Percentiles rank a stretch among this genome's conserved stretches.
These are phyloP conservation scores for Aethionema arabicum DNA, from an alignment of 345 rosid species.

Conservation along the genomic window DNA sequence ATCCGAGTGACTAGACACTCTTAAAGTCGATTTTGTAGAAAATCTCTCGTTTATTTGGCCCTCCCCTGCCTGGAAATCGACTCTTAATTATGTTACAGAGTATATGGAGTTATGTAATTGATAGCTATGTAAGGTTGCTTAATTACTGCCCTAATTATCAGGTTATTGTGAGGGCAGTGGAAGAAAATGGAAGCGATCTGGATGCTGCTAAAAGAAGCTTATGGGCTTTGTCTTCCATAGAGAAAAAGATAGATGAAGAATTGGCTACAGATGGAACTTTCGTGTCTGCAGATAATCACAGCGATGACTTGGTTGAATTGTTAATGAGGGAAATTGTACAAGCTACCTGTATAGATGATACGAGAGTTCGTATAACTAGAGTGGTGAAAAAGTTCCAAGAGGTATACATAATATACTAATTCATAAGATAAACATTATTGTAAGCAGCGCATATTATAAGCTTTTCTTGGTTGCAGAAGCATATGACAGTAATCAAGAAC, in stretches of 20 bases:
- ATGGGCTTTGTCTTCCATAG: constrained; percentile 53
- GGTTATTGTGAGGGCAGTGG: constrained; percentile 71
- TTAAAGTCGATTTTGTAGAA: not conserved
- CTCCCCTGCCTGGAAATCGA: constrained; percentile 4
- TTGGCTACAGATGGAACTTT: constrained; percentile 36
- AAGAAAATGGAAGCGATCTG: constrained; percentile 68
- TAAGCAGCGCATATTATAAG: not conserved
- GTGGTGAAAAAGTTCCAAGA: constrained; percentile 49
- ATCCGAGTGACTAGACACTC: not conserved
- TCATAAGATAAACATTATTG: too few relatives aligned
- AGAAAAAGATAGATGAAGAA: constrained; percentile 56
- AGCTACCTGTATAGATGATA: too few relatives aligned
- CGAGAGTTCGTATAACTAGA: not conserved
- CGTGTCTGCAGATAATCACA: too few relatives aligned
- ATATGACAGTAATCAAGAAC: constrained; percentile 54
- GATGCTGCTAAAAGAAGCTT: constrained; percentile 67
- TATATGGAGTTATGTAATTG: not conserved
- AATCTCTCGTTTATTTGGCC: not conserved
- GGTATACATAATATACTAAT: constrained; percentile 36
- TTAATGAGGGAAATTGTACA: too few relatives aligned
- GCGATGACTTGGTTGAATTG: too few relatives aligned
- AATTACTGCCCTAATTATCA: constrained; percentile 20
- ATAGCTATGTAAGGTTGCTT: not conserved
- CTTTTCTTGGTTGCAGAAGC: constrained; percentile 50
- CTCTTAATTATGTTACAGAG: too few relatives aligned